Conservation (phyloP, 2,329 filamentous ascomycete species). For the Pseudogymnoascus sp. region DNA sequence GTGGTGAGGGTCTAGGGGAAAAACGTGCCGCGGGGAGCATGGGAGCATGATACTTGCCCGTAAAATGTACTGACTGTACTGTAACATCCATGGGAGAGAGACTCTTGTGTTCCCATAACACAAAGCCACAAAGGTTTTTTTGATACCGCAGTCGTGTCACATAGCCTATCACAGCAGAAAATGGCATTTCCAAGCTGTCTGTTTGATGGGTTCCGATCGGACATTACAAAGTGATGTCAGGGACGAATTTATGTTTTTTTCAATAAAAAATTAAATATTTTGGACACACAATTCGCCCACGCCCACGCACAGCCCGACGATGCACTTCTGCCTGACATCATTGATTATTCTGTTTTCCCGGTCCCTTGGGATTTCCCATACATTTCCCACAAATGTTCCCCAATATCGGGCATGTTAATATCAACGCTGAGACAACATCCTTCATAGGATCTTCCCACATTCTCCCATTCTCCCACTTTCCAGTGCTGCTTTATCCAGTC, state of each 20-base stretch:
- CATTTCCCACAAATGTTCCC: conserved; percentile 5
- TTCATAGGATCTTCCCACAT: conserved; percentile 10
- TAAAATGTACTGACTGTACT: background rate
- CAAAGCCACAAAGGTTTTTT: conserved; percentile 8
- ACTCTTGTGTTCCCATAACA: conserved; percentile 8
- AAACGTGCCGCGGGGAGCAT: conserved; percentile 4
- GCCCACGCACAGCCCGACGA: conserved; percentile 33
- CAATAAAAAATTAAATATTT: conserved; percentile 12
- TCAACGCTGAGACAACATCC: conserved; percentile 11
- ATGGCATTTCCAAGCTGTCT: background rate
- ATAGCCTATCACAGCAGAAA: conserved; percentile 1
- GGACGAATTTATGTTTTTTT: background rate
- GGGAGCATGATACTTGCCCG: background rate
- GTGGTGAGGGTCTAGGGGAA: background rate
- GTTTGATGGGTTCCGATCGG: background rate
- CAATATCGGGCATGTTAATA: conserved; percentile 18
- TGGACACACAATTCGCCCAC: conserved; percentile 34
- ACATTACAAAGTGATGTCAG: conserved; percentile 1
- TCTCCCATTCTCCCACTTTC: conserved; percentile 9
- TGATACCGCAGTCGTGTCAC: background rate
- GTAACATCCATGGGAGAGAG: background rate
- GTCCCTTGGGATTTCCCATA: conserved; percentile 5
- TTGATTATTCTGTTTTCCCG: background rate
- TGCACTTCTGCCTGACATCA: conserved; percentile 41
- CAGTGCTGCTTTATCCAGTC: conserved; percentile 20